Evolutionary conservation across 1,284 basidiomycete species (phyloP), one percentile per base, ranked within the genome.

Genomic region (Heterobasidion annosum): DNA sequence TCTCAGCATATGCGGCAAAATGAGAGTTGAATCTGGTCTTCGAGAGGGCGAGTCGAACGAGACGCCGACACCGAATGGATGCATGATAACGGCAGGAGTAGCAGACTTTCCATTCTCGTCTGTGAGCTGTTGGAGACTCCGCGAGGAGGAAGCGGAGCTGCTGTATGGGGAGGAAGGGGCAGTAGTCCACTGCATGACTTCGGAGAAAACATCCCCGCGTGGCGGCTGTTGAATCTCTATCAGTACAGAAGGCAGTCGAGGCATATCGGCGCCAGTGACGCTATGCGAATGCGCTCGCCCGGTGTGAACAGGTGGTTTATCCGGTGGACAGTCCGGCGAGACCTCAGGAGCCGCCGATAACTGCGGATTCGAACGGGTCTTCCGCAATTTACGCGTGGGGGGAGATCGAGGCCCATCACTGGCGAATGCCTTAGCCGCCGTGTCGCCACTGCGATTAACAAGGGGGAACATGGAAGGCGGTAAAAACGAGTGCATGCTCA

Each of bases 261-360:
- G 75, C 50, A 81, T 72, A 58, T 90, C 86, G 15, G 78, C 82
- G 7, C 81, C 81, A 0, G 87, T 89, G 16, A 90, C 86, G 63
- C 85, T 89, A 58, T 88, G 82, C 6, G 87, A 88, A 63, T 89
- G 87, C 2, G 74, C 78, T 19, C 87, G 79, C 34, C 82, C 82
- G 0, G 75, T 73, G 12, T 64, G 53, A 19, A 65, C 58, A 1
- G 65, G 61, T 13, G 70, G 65, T 50, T 64, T 63, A 9, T 53
- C 19, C 2, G 53, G 32, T 2, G 50, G 49, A 7, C 37, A 33
- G 10, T 47, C 49, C 4, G 34, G 12, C 12, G 15, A 37, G 34
- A n/a, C 52, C 8, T 10, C 16, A 5, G 33, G 32, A 19, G 45
- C 13, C 46, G 50, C 50, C 47, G 56, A 68, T 68, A 82, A 72